phyloP scores from a whole-genome alignment of 2,329 filamentous ascomycete species.

The Beauveria sp. region DNA sequence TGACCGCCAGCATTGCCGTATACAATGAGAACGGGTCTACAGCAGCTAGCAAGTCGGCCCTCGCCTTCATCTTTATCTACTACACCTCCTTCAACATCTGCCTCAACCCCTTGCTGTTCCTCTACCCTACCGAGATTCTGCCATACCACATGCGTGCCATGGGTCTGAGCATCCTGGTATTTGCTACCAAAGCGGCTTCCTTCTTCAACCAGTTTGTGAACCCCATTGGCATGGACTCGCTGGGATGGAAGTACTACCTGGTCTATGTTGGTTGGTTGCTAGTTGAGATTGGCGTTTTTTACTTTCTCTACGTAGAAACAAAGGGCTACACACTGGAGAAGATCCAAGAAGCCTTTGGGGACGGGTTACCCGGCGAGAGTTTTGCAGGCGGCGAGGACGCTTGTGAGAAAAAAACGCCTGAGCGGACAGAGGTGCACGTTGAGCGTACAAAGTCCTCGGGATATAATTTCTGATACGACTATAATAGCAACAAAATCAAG shows the following conservation, averaged over 20 bases:
- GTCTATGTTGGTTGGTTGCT: not conserved
- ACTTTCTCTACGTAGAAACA: not conserved
- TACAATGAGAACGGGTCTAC: too few species aligned
- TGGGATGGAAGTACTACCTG: not conserved
- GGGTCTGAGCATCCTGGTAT: too few species aligned
- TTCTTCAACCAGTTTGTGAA: not conserved
- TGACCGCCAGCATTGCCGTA: too few species aligned
- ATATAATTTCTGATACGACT: not conserved
- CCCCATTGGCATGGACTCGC: not conserved
- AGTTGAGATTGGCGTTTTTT: not conserved
- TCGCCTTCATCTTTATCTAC: too few species aligned
- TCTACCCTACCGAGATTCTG: too few species aligned
- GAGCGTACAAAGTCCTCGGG: not conserved
- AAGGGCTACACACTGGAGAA: not conserved
- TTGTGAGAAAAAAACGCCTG: not conserved
- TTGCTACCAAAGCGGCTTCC: too few species aligned
- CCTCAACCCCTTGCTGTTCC: too few species aligned
- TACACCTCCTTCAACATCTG: too few species aligned
- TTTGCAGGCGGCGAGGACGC: not conserved
- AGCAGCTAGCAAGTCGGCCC: too few species aligned
- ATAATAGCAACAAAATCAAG: accelerated
- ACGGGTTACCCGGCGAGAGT: not conserved
- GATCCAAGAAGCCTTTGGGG: not conserved
- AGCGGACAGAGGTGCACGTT: not conserved
- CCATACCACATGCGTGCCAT: too few species aligned